Base-by-base conservation (phyloP, 192 early-diverging fungal species). In the Podila epicladia region DNA sequence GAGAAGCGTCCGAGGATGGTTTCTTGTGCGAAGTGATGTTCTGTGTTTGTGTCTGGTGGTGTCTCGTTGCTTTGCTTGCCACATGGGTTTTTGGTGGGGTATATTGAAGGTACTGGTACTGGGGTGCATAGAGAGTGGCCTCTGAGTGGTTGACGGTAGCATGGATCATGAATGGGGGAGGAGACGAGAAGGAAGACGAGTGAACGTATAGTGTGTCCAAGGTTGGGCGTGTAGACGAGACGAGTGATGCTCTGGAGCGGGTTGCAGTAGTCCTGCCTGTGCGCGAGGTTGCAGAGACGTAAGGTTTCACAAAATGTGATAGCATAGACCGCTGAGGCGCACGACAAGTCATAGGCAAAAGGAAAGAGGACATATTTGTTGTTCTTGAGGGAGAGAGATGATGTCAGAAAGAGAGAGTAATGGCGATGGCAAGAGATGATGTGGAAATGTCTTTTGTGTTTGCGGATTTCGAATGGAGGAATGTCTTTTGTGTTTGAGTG, bases 241-340 rank as follows among this genome's bases (percentile, higher is more conserved):
- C 58, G 38, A 64, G 67, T 8, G 70, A 49, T 28, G 49, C 67
- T n/a, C 65, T 73, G 29, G 71, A 48, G 32, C 48, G 48, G 19
- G 65, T 45, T 26, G 15, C 29, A 26, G 51, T 55, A 9, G 64
- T 41, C 38, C 17, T 57, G 58, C 28, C 57, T 38, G 65, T 58
- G 50, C 32, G 31, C 12, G 65, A 58, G 9, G 57, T 26, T 7
- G 66, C 38, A 11, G 67, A 58, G 32, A 32, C 53, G 1, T 60
- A 41, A 20, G 65, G 69, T 65, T 71, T 65, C 58, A 65, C 67
- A 69, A 80, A 73, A 62, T 80, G 71, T 11, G 77, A 72, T 4
- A 80, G 65, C 77, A 80, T 72, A 0, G 77, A 80, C 48, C 77
- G 71, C 41, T 80, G 77, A 3, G 77, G 71, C 29, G 64, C 72